A percentile compares a stretch with the other conserved stretches of the same genome.
Evolutionary conservation across 1,284 basidiomycete genomes (phyloP).

Genomic region (Bondarzewia mesenterica): DNA sequence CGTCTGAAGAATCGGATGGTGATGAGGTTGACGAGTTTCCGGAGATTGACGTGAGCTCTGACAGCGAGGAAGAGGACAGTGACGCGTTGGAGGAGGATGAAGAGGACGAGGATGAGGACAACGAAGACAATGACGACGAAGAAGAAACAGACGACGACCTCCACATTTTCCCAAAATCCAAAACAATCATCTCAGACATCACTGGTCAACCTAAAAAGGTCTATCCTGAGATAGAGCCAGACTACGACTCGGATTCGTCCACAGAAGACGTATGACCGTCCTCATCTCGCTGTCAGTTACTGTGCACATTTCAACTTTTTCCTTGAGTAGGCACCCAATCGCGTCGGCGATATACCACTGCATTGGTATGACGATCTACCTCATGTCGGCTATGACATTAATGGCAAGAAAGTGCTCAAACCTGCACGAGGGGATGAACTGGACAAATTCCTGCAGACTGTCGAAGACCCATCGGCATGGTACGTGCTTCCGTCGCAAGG

Average conservation of each 20-base stretch:
- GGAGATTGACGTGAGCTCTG: constrained; percentile 40
- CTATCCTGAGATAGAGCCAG: constrained; percentile 92
- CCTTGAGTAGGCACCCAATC: constrained; percentile 81
- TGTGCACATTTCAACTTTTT: constrained; percentile 8
- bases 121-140: constrained; percentile 27
- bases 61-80: constrained; percentile 28
- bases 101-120: constrained; percentile 24
- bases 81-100: constrained; percentile 24
- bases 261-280: constrained; percentile 81
- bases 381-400: constrained; percentile 97
- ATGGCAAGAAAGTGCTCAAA: constrained; percentile 90
- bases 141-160: constrained; percentile 31
- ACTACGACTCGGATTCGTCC: constrained; percentile 95
- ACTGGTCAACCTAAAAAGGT: constrained; percentile 86
- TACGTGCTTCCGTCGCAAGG: constrained; percentile 24
- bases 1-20: constrained; percentile 32
- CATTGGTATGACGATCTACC: constrained; percentile 99
- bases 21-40: constrained; percentile 45
- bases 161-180: constrained; percentile 54
- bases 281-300: constrained; percentile 6
- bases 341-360: constrained; percentile 91
- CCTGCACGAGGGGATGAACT: constrained; percentile 95
- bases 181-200: constrained; percentile 68
- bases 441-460: constrained; percentile 93
- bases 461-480: constrained; percentile 92